Percentiles rank a stretch among this genome's conserved stretches.
Conservation (phyloP, 31 red algal genomes). For the Endocladia muricata region DNA sequence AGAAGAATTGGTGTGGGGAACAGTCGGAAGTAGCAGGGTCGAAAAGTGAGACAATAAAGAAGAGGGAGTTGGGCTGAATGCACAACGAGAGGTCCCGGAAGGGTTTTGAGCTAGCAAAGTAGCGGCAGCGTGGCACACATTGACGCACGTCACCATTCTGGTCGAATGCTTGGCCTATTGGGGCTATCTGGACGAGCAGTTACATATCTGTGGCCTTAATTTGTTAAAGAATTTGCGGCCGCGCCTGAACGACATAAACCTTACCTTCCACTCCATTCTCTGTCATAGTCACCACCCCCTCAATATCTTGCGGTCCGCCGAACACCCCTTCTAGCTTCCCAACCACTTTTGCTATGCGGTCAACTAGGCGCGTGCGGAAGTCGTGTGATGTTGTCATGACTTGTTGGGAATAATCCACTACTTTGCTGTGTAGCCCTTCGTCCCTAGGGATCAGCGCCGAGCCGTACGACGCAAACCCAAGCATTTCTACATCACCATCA, state of each 20-base stretch:
- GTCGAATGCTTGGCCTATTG: too few species aligned
- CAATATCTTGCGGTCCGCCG: constrained; percentile 62
- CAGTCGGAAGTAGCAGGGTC: too few species aligned
- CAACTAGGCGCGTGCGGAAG: constrained; percentile 12
- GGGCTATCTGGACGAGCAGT: too few species aligned
- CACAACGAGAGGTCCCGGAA: too few species aligned
- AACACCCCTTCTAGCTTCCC: constrained; percentile 22
- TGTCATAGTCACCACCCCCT: constrained; percentile 42
- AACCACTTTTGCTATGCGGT: constrained; percentile 28
- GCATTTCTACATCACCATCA: constrained; percentile 2
- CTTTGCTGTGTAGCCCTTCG: constrained; percentile 15
- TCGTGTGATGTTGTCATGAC: constrained; percentile 43
- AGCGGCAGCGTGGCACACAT: too few species aligned
- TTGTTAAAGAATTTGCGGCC: constrained; percentile 46
- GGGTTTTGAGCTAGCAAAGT: too few species aligned
- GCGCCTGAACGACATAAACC: constrained; percentile 67
- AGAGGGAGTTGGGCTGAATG: too few species aligned
- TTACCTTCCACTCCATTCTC: not conserved
- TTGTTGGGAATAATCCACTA: constrained; percentile 63
- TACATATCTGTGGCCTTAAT: too few species aligned
- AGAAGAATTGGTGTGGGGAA: too few species aligned
- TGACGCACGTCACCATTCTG: too few species aligned
- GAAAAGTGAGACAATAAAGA: too few species aligned
- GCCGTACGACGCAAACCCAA: constrained; percentile 36
- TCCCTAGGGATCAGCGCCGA: constrained; percentile 14